A percentile compares a stretch with the other conserved stretches of the same genome.
Evolutionary conservation across 148 eudicot genomes (phyloP).

Genomic region (Heliamphora exappendiculata): DNA sequence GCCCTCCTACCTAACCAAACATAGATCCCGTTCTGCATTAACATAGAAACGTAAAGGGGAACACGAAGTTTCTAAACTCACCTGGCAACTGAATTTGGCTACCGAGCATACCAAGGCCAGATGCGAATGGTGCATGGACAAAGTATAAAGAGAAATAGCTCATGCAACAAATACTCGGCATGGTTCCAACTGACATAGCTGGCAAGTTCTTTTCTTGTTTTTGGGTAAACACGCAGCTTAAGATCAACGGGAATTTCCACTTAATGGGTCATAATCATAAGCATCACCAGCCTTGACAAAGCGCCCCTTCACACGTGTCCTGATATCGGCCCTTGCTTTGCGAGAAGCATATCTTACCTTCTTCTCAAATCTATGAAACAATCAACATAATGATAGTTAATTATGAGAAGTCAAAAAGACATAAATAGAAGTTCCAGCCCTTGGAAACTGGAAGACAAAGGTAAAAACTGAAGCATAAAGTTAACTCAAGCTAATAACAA

Average conservation of each 20-base stretch:
- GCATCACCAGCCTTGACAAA: conserved; percentile 87
- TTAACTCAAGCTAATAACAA: conserved; percentile 19
- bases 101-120: not conserved
- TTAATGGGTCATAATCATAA: conserved; percentile 79
- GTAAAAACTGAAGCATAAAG: conserved; percentile 4
- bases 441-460: not conserved
- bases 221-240: not conserved
- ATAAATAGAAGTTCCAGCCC: not conserved
- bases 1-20: not conserved
- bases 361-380: conserved; percentile 56
- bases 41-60: not conserved
- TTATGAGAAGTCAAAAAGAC: conserved; percentile 10
- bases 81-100: conserved; percentile 6
- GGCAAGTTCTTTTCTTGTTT: not conserved
- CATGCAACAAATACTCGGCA: not conserved
- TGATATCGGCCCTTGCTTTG: conserved; percentile 86
- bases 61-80: not conserved
- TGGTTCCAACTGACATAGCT: not conserved
- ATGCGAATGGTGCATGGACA: not conserved
- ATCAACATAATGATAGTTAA: conserved; percentile 16
- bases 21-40: not conserved
- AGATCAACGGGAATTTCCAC: conserved; percentile 22
- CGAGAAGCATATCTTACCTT: conserved; percentile 81
- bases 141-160: not conserved
- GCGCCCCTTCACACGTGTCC: conserved; percentile 87